Evolutionary conservation across 2,329 filamentous ascomycete species (phyloP), one percentile per base, ranked within the genome.

Genomic region (Zymoseptoria ardabiliae): DNA sequence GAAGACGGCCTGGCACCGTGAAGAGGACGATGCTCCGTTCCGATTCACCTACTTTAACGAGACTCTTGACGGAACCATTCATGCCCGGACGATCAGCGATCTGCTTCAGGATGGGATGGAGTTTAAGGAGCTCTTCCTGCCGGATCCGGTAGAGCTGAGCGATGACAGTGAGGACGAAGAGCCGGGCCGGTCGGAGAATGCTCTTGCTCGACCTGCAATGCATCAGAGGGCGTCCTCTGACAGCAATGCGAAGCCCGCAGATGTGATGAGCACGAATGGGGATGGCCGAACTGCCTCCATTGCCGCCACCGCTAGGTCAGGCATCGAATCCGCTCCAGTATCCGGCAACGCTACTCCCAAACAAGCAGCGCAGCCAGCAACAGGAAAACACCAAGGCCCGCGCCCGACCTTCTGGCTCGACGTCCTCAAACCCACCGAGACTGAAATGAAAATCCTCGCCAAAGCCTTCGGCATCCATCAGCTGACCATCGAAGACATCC

Each of bases 21-120:
- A 90, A 56, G 90, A 94, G 64, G 92, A 96, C 61, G 93, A 97
- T 65, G 85, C 88, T 0, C 94, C 94, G 0, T 97, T 95, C 73
- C 85, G 94, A 23, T 99, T 97, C 73, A 97, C 94, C 0, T 99
- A 99, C 74, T 99, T 99, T 81, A 97, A 97, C 73, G 94, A 97
- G 72, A 91, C 96, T 63, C 91, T 97, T 58, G 88, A 91, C 69
- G 95, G 90, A 73, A 99, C 94, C 0, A 95, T 99, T 62, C 94
- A 99, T 74, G 94, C 91, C 61, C 90, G 96, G 74, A 94, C 89
- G 0, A 96, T 99, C 59, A 96, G 91, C 2, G 94, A 97, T 72
- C 82, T 99, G 20, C 83, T 95, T 8, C 91, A 96, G 66, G 87
- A 90, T 0, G 94, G 91, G 5, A 83, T 87, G 61, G 89, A 84